Evolutionary conservation across 331 rosid species (phyloP), one percentile per base, ranked within the genome.

Genomic region (Cucumis variabilis): DNA sequence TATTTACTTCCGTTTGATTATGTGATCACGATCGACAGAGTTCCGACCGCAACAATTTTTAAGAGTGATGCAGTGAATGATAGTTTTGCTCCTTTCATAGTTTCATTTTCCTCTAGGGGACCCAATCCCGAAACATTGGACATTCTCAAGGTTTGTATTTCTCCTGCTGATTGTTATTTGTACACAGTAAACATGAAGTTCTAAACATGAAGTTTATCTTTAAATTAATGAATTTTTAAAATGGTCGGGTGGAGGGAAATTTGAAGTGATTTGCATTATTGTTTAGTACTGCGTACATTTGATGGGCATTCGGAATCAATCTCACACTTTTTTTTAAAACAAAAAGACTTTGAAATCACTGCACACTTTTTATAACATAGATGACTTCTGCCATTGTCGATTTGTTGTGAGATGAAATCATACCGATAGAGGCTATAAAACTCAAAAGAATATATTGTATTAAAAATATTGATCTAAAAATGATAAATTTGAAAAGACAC

Each of bases 31-130:
- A 51, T 68, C 4, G 13, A 51, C 66, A 79, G 84, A 15, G 21
- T 17, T n/a, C n/a, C 83, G 41, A 88, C 89, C 0, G 91, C 91
- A 1, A 91, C 92, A 2, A 91, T 91, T 67, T 84, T 83, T 3
- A 91, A 62, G 88, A 88, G 89, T 21, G n/a, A 63, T 0, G 84
- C 85, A n/a, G 37, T 15, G 0, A 86, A 83, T 1, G 87, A 92
- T n/a, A 10, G 44, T 1, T 17, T 0, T 33, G 85, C 91, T 69
- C 92, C 90, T 68, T 66, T 50, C 3, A 0, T 90, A 11, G 89
- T 41, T n/a, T 9, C 63, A 0, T 91, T 87, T 62, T 91, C 93
- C 13, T 90, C 94, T 7, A 91, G 94, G 50, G 93, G 93, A 24
- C 94, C 92, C 50, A 91, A 84, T 74, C 86, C 87, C 44, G 4